Evolutionary conservation across 78 protist species (phyloP).

Genomic region (Emiliania huxleyi): DNA sequence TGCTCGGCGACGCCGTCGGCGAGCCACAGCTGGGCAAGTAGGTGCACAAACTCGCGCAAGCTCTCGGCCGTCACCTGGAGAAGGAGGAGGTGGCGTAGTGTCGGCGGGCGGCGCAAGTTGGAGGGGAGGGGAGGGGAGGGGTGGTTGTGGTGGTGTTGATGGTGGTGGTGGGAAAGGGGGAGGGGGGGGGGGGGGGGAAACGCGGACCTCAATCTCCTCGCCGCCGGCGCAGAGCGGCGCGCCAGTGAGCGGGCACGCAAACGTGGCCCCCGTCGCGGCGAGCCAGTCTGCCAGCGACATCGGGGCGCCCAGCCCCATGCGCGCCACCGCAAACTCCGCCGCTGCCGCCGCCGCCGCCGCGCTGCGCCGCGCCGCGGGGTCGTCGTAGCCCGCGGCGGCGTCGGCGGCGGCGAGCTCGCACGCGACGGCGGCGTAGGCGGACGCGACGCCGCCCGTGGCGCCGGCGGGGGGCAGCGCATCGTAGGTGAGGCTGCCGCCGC

Average conservation of each 20-base stretch:
- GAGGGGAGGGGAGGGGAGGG: too few species aligned
- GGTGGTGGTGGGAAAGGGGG: too few species aligned
- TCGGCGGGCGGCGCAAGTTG: too few species aligned
- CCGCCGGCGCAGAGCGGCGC: neutral
- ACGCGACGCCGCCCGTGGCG: neutral
- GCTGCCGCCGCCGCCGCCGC: neutral
- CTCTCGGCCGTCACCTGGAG: neutral
- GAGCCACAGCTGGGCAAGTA: neutral
- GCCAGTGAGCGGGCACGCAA: neutral
- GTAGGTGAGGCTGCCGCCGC: neutral
- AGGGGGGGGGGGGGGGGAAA: too few species aligned
- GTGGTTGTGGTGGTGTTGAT: too few species aligned
- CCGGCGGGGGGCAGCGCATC: neutral
- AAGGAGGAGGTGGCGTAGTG: too few species aligned
- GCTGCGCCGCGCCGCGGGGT: too few species aligned
- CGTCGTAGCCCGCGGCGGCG: neutral
- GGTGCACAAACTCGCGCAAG: neutral
- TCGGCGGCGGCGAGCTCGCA: neutral
- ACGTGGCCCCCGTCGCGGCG: neutral
- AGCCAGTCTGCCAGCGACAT: neutral
- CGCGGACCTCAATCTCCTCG: too few species aligned
- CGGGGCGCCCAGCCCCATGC: neutral
- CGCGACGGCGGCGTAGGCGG: neutral
- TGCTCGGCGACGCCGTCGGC: neutral
- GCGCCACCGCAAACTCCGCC: neutral